Conservation (phyloP, 176 grass and related monocot genomes). For the Aegilops umbellulata region DNA sequence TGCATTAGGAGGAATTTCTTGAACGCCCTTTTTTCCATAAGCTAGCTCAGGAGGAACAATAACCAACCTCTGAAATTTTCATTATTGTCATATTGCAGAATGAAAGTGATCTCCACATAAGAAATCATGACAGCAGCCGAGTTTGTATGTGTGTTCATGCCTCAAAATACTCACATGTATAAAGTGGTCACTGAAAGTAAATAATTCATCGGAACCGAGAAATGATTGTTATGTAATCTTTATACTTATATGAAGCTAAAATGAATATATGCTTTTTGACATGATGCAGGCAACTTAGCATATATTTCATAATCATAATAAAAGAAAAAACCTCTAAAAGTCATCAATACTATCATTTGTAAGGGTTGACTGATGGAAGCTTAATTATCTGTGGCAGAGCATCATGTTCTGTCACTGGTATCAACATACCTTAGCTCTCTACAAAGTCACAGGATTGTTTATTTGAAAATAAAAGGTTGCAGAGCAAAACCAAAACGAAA, state of each 20-base stretch:
- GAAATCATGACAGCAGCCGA: neutral
- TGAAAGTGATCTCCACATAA: neutral
- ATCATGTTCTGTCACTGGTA: neutral
- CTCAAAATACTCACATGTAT: neutral
- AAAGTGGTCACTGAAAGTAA: constrained; percentile 1
- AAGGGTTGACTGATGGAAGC: neutral
- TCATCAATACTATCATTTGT: constrained; percentile 2
- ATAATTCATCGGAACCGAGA: neutral
- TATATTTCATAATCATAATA: constrained; percentile 11
- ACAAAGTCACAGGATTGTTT: neutral
- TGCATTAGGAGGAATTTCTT: constrained; percentile 97
- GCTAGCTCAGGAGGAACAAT: constrained; percentile 89
- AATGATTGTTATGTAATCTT: neutral
- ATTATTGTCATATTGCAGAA: constrained; percentile 21
- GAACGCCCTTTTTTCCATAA: constrained; percentile 90
- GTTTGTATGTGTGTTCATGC: neutral
- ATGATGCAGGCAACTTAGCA: neutral
- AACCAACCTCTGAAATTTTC: constrained; percentile 70
- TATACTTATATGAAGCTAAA: neutral
- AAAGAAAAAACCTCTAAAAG: neutral
- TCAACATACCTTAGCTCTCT: neutral
- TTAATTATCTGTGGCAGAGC: neutral
- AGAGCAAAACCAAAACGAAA: constrained; percentile 12
- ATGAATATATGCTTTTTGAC: neutral
- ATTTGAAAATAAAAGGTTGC: neutral